phyloP scores from a whole-genome alignment of 148 eudicot genomes.

The Chenopodium formosanum region DNA sequence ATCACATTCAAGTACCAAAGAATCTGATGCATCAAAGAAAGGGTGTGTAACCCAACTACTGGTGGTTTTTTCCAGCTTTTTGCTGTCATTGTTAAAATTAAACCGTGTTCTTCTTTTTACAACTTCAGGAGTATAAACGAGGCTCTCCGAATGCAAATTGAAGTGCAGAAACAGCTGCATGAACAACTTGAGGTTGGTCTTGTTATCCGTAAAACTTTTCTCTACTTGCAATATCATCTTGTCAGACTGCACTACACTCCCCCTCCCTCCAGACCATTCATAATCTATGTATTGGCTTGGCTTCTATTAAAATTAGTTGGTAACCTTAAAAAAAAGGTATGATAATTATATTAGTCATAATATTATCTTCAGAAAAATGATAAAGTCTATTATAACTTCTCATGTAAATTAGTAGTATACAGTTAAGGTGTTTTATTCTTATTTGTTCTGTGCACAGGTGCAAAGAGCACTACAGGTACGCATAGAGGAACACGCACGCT shows the following conservation, averaged over 20 bases:
- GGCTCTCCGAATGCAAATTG: constrained; percentile 45
- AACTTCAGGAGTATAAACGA: constrained; percentile 28
- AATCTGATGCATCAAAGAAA: constrained; percentile 23
- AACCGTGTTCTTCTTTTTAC: background rate
- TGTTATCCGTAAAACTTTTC: background rate
- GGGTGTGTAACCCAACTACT: constrained; percentile 25
- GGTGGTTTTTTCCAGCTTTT: background rate
- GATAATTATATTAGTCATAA: too few species aligned
- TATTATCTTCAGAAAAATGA: background rate
- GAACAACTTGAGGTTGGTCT: constrained; percentile 45
- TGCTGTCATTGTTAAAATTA: background rate
- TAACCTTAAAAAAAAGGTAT: background rate
- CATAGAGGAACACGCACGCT: constrained; percentile 46
- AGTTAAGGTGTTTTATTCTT: background rate
- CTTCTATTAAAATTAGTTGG: background rate
- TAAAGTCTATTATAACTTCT: background rate
- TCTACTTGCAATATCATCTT: background rate
- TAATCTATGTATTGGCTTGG: background rate
- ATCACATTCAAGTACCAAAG: constrained; percentile 23
- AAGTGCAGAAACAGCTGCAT: constrained; percentile 48
- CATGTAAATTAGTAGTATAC: background rate
- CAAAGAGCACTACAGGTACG: constrained; percentile 46
- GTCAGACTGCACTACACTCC: background rate
- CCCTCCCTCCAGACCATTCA: background rate
- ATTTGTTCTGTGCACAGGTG: constrained; percentile 27